phyloP scores from a whole-genome alignment of 495 filamentous ascomycete species.

The Xylaria venustula region DNA sequence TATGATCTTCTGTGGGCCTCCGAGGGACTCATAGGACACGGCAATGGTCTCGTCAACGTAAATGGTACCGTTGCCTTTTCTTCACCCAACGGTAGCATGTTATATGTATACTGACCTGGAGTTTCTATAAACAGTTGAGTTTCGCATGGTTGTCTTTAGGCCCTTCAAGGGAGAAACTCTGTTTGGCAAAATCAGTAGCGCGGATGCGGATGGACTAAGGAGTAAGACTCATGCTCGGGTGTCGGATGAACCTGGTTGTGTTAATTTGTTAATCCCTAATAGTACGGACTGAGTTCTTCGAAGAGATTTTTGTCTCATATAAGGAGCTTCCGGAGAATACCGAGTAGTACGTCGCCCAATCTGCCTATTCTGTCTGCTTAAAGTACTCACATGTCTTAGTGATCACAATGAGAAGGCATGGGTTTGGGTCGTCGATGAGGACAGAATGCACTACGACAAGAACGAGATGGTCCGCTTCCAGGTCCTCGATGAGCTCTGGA shows the following conservation, averaged over 20 bases:
- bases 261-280: neutral
- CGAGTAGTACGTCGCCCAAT: constrained; percentile 59
- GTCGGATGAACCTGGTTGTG: no score
- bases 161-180: constrained; percentile 92
- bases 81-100: neutral
- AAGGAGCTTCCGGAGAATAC: constrained; percentile 67
- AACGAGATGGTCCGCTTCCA: constrained; percentile 83
- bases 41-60: constrained; percentile 83
- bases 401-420: constrained; percentile 72
- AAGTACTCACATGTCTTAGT: constrained; percentile 35
- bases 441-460: constrained; percentile 79
- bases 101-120: neutral
- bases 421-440: constrained; percentile 72
- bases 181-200: constrained; percentile 71
- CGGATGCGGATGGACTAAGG: constrained; percentile 70
- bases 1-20: constrained; percentile 84
- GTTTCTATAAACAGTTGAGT: constrained; percentile 63
- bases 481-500: constrained; percentile 81
- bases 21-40: constrained; percentile 90
- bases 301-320: constrained; percentile 79
- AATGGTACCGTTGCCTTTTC: constrained; percentile 60
- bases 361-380: neutral
- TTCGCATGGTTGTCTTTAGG: constrained; percentile 88
- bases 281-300: constrained; percentile 88
- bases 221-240: constrained; percentile 53